Base-by-base conservation (phyloP, 495 filamentous ascomycete species). In the Evernia prunastri region DNA sequence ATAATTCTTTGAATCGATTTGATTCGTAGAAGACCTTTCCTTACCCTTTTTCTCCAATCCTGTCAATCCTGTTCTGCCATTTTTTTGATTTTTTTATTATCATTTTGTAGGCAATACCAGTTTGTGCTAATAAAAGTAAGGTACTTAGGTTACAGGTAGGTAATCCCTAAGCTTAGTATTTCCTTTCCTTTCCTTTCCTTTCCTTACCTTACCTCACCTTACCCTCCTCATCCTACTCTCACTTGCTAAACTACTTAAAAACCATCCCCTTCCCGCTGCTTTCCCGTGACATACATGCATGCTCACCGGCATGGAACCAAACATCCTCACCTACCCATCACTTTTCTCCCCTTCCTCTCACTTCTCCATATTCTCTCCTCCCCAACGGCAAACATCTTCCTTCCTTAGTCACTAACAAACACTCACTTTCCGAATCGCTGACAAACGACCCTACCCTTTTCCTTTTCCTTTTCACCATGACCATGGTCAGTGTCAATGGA, bases 401-500 rank as follows among this genome's bases (percentile, higher is more conserved):
- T 8, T 51, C 18, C n/a, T n/a, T n/a, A n/a, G n/a, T n/a, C n/a
- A n/a, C n/a, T n/a, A n/a, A n/a, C n/a, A n/a, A n/a, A n/a, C n/a
- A n/a, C n/a, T n/a, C n/a, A n/a, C n/a, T n/a, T n/a, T n/a, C n/a
- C n/a, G n/a, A n/a, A n/a, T n/a, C n/a, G n/a, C n/a, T n/a, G n/a
- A n/a, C n/a, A n/a, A n/a, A n/a, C n/a, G n/a, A n/a, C n/a, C n/a
- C n/a, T n/a, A n/a, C n/a, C n/a, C n/a, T n/a, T n/a, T n/a, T n/a
- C n/a, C n/a, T n/a, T n/a, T n/a, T n/a, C n/a, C n/a, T n/a, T n/a
- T 7, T 63, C 56, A 68, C 59, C 37, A 63, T 67, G 61, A 77
- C 58, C 66, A 81, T 81, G 80, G 70, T 82, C 62, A 78, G 75
- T 58, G 4, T 78, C 61, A 77, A 75, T 35, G 74, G 77, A 71